Base-by-base conservation (phyloP, 2,329 filamentous ascomycete species). In the Rutstroemia sp. region DNA sequence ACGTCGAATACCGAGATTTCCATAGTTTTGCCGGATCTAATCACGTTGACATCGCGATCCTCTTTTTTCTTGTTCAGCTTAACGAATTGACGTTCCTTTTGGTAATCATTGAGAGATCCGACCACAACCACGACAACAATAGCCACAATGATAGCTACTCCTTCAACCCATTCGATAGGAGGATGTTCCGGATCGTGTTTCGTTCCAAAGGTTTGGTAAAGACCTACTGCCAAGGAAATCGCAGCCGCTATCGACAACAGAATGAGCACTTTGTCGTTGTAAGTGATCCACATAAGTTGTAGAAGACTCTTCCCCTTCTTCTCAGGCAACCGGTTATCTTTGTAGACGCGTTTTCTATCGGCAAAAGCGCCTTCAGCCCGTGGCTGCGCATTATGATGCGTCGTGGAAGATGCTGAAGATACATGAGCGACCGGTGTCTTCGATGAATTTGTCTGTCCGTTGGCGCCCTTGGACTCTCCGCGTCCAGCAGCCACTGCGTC, bases 51-150 rank as follows among this genome's bases (percentile, higher is more conserved):
- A 50, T 80, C 74, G 34, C 88, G 80, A 66, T 90, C 84, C 50
- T 90, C 84, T 70, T 92, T 92, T 67, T 89, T 89, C 69, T 83
- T 83, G 71, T 91, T 91, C 58, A 92, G 74, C 69, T 89, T 89
- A 41, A 88, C 85, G 65, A 92, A 92, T 65, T 89, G 86, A 47
- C 85, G 79, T 68, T 91, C 88, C 70, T 91, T 91, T 65, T 92
- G 88, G 79, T 84, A 92, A 67, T 92, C 88, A 62, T 90, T 92
- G 37, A 84, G 73, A n/a, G 88, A 87, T 59, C 87, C 88, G 19
- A 89, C 88, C 19, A 87, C 70, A 3, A 91, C 85, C 48, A 92
- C 88, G 60, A 92, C 84, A 16, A 86, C 68, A 58, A 92, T 89
- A 51, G 88, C 88, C 21, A 86, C 80, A 45, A 90, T 84, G 61